These are phyloP conservation scores for Neurospora discreta DNA, from an alignment of 495 filamentous ascomycete genomes.

Conservation along the genomic window DNA sequence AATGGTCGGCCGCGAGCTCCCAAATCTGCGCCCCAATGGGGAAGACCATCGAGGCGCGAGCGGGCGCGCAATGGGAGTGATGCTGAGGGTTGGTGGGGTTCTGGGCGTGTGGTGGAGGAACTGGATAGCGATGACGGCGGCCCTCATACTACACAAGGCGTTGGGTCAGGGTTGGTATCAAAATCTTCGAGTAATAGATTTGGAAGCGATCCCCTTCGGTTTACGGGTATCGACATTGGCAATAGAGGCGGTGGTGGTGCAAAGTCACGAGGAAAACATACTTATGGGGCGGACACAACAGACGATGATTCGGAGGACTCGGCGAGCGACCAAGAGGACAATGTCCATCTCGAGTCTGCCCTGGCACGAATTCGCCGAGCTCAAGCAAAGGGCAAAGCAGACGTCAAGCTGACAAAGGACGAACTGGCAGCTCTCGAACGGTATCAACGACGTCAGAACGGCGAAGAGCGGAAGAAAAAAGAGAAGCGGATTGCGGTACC, in stretches of 20 bases:
- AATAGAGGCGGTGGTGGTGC: conserved; percentile 29
- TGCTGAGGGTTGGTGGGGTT: conserved; percentile 28
- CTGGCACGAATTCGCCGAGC: conserved; percentile 67
- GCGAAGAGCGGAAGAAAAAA: conserved; percentile 26
- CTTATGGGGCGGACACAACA: conserved; percentile 32
- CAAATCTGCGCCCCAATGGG: conserved; percentile 88
- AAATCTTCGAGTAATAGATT: conserved; percentile 29
- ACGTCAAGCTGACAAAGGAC: conserved; percentile 62
- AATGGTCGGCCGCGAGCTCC: conserved; percentile 99
- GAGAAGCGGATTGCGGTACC: conserved; percentile 30
- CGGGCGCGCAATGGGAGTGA: conserved; percentile 51
- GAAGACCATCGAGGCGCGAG: conserved; percentile 92
- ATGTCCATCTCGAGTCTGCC: conserved; percentile 60
- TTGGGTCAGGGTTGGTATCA: conserved; percentile 31
- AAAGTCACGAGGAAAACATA: conserved; percentile 27
- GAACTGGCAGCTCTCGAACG: conserved; percentile 67
- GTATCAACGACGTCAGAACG: conserved; percentile 47
- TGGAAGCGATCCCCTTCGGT: conserved; percentile 48
- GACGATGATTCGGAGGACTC: conserved; percentile 45
- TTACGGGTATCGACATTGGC: conserved; percentile 49
- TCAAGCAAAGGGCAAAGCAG: conserved; percentile 56
- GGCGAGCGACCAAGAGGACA: conserved; percentile 50
- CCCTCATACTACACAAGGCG: conserved; percentile 48
- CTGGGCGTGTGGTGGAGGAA: conserved; percentile 53
- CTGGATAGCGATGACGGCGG: conserved; percentile 53